Percentiles rank a stretch among this genome's conserved stretches.
phyloP scores from a whole-genome alignment of 1,284 basidiomycete genomes.

The Moesziomyces globuligerus region DNA sequence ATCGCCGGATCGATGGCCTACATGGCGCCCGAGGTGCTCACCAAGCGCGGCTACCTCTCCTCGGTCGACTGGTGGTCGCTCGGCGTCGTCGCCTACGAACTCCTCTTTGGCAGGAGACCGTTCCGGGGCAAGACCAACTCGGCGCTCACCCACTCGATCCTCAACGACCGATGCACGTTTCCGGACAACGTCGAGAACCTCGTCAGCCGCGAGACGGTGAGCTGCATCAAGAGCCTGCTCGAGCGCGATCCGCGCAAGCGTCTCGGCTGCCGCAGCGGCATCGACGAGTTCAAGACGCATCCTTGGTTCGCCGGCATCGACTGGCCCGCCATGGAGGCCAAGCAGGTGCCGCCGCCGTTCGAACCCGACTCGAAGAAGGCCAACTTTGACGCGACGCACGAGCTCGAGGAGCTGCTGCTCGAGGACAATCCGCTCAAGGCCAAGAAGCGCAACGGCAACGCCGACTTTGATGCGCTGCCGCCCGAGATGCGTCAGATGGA shows the following conservation, averaged over 20 bases:
- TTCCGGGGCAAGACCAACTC: slow-evolving; percentile 63
- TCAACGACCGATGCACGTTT: slow-evolving; percentile 58
- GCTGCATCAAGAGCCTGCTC: slow-evolving; percentile 70
- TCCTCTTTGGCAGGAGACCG: slow-evolving; percentile 59
- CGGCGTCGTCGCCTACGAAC: slow-evolving; percentile 60
- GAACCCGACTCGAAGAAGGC: slow-evolving; percentile 96
- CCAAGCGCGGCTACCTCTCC: slow-evolving; percentile 60
- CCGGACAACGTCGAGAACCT: slow-evolving; percentile 61
- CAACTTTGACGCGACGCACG: slow-evolving; percentile 99
- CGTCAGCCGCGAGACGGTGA: slow-evolving; percentile 50
- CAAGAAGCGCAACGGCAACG: slow-evolving; percentile 86
- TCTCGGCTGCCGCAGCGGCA: slow-evolving; percentile 81
- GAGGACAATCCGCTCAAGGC: slow-evolving; percentile 98
- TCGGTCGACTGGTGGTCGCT: slow-evolving; percentile 63
- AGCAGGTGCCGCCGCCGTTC: slow-evolving; percentile 84
- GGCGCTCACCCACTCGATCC: slow-evolving; percentile 58
- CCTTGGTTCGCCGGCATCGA: slow-evolving; percentile 87
- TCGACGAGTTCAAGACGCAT: slow-evolving; percentile 75
- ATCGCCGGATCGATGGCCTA: slow-evolving; percentile 92
- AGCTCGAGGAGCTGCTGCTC: slow-evolving; percentile 91
- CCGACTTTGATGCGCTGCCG: slow-evolving; percentile 83
- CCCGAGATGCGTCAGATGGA: slow-evolving; percentile 97
- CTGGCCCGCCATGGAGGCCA: slow-evolving; percentile 81
- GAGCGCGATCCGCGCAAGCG: slow-evolving; percentile 85
- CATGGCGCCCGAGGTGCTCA: slow-evolving; percentile 73